These are phyloP conservation scores for Aspergillus cavernicola DNA, from an alignment of 495 filamentous ascomycete species.

Conservation along the genomic window DNA sequence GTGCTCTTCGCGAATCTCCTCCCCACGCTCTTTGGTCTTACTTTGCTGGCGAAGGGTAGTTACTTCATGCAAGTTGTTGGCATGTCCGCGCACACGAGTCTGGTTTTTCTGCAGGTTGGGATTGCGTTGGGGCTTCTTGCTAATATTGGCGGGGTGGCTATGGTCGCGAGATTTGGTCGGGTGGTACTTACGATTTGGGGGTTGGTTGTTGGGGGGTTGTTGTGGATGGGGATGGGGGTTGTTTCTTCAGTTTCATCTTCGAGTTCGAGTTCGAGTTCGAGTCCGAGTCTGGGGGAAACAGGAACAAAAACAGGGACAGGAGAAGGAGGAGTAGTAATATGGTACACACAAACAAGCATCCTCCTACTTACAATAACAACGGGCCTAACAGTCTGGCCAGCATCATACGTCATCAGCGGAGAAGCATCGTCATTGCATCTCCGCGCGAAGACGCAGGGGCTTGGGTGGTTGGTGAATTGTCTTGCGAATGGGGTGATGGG, in stretches of 20 bases:
- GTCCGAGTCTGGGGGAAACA: too few relatives aligned
- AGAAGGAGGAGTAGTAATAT: too few relatives aligned
- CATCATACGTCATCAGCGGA: constrained; percentile 30
- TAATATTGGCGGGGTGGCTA: constrained; percentile 29
- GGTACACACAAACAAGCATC: constrained; percentile 28
- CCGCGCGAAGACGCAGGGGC: constrained; percentile 32
- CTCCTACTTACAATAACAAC: constrained; percentile 25
- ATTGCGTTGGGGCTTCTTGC: constrained; percentile 29
- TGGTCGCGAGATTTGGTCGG: constrained; percentile 26
- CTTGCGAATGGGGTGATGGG: constrained; percentile 25
- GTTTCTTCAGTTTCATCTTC: too few relatives aligned
- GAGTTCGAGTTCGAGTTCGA: too few relatives aligned
- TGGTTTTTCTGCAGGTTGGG: constrained; percentile 30
- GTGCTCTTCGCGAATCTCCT: constrained; percentile 35
- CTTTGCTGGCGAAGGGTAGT: constrained; percentile 28
- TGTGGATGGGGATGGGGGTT: constrained; percentile 34
- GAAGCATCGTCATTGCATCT: constrained; percentile 33
- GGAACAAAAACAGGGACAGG: too few relatives aligned
- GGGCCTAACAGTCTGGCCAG: constrained; percentile 33
- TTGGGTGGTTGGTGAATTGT: constrained; percentile 31
- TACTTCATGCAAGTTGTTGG: constrained; percentile 36
- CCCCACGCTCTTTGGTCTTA: constrained; percentile 31
- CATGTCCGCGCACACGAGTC: constrained; percentile 27
- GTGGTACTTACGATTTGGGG: constrained; percentile 20
- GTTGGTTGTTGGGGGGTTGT: constrained; percentile 13